Evolutionary conservation across 352 stramenopile species (phyloP), one percentile per base, ranked within the genome.

Genomic region (Globisporangium nodosum): DNA sequence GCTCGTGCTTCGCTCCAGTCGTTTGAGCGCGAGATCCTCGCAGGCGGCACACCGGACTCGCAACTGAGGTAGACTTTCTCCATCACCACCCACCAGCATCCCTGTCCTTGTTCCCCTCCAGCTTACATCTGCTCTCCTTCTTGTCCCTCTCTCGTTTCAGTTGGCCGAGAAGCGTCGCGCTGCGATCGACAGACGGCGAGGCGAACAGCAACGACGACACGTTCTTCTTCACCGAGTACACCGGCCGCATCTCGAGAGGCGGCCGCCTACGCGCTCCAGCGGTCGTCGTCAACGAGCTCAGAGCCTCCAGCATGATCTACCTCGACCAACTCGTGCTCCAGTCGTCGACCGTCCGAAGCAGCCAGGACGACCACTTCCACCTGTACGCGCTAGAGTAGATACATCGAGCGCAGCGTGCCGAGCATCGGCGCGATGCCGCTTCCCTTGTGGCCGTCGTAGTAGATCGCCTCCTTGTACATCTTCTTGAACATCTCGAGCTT

Each of bases 401-500:
- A 89, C 61, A 88, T 85, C 7, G 65, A 63, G 5, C 81, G 76
- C 15, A 92, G 56, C 1, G 69, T 88, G 3, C 64, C 72, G 24
- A 92, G 53, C 33, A 87, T 78, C 0, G 70, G 63, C 11, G 76
- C 65, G 40, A 87, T 73, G 42, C 66, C 76, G 20, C 65, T 77
- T n/a, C 64, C 39, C 2, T 49, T 56, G 18, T 67, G 76, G 37
- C 68, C 73, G 52, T 83, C 75, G 35, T 81, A 88, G 62, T 91
- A 91, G 49, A 94, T 87, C 40, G 87, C 74, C 54, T 91, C 78
- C 48, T 88, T 88, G 74, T 94, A 94, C 85, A 94, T 92, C 31
- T 72, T 68, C 70, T 94, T 94, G 64, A 89, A 94, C 57, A 81
- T 70, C 3, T 86, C 73, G 0, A 84, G 63, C 59, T 85, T 86